Percentiles rank a stretch among this genome's conserved stretches.
Conservation (phyloP, 2,329 filamentous ascomycete species). For the Grosmannia huntii region DNA sequence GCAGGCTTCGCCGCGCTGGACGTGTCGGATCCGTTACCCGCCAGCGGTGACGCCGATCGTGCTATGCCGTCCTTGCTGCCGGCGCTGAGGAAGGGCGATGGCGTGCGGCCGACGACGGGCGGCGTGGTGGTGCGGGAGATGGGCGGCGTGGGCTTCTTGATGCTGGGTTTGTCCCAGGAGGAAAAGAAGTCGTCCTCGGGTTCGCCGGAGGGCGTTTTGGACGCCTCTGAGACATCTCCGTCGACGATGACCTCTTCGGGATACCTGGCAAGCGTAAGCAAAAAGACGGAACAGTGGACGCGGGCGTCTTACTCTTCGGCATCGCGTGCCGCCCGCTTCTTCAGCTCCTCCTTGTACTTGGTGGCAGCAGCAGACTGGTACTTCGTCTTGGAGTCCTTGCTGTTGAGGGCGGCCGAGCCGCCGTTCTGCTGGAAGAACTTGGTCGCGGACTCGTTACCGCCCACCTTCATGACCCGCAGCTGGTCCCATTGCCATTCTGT, state of each 20-base stretch:
- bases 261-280: constrained; percentile 40
- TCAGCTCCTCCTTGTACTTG: constrained; percentile 97
- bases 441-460: constrained; percentile 93
- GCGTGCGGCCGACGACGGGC: constrained; percentile 63
- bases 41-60: constrained; percentile 76
- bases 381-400: constrained; percentile 94
- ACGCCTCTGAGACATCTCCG: constrained; percentile 46
- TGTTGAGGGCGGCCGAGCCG: constrained; percentile 82
- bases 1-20: constrained; percentile 37
- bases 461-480: constrained; percentile 92
- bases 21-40: constrained; percentile 37
- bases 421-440: constrained; percentile 98
- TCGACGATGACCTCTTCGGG: constrained; percentile 81
- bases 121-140: constrained; percentile 83
- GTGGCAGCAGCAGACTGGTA: constrained; percentile 86
- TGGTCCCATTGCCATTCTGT: constrained; percentile 98
- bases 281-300: neutral
- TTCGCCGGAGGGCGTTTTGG: constrained; percentile 69
- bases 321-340: constrained; percentile 71
- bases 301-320: constrained; percentile 57
- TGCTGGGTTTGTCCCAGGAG: constrained; percentile 94
- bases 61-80: constrained; percentile 51
- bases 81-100: constrained; percentile 81
- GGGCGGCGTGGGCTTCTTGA: constrained; percentile 92
- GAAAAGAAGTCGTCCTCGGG: constrained; percentile 93